phyloP scores from a whole-genome alignment of 352 stramenopile species.

The Globisporangium takayamanum region DNA sequence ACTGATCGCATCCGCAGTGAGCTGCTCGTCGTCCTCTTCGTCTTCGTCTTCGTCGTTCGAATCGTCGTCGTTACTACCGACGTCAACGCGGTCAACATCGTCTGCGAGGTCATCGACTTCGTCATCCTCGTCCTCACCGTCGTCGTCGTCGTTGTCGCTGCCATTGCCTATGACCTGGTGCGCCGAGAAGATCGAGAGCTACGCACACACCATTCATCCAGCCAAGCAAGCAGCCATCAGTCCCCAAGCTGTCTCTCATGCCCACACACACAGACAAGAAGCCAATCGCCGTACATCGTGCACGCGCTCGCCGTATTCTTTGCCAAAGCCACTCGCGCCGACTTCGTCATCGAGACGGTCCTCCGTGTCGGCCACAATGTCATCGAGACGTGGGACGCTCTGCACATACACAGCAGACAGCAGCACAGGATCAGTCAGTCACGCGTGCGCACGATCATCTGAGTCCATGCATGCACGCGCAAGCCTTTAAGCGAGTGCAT shows the following conservation, averaged over 20 bases:
- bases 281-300: conserved; percentile 37
- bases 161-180: conserved; percentile 39
- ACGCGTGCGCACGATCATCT: conserved; percentile 3
- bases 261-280: background rate
- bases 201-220: conserved; percentile 2
- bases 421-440: conserved; percentile 1
- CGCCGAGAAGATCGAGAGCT: conserved; percentile 81
- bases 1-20: conserved; percentile 27
- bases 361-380: conserved; percentile 68
- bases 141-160: conserved; percentile 41
- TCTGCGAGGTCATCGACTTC: conserved; percentile 32
- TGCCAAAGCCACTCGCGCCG: conserved; percentile 74
- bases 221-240: background rate
- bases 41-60: conserved; percentile 16
- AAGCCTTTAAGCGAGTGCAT: no score
- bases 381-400: conserved; percentile 44
- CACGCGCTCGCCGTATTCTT: conserved; percentile 68
- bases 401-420: conserved; percentile 12
- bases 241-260: background rate
- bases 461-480: conserved; percentile 9
- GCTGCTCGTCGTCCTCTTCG: conserved; percentile 15
- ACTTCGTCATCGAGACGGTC: conserved; percentile 60
- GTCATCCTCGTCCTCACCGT: conserved; percentile 24
- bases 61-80: conserved; percentile 21
- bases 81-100: conserved; percentile 26